Percentiles rank a stretch among this genome's conserved stretches.
phyloP scores from a whole-genome alignment of 768 basidiomycete genomes.

The Hypholoma sublateritium region DNA sequence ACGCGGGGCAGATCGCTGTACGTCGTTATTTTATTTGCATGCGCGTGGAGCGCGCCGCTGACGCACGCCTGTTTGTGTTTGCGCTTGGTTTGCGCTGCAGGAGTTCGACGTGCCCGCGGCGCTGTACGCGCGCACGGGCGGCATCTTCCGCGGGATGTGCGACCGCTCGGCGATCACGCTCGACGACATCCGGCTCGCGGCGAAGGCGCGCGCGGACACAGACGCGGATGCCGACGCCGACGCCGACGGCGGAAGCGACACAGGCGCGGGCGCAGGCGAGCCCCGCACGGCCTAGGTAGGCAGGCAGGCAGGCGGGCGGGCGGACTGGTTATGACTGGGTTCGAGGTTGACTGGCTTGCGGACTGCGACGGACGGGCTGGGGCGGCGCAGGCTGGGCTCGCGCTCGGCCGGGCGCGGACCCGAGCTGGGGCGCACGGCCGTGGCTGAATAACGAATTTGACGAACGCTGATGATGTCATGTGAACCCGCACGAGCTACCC shows the following conservation, averaged over 20 bases:
- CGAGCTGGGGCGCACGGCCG: too few species aligned
- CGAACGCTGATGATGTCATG: too few species aligned
- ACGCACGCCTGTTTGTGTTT: background rate
- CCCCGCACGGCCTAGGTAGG: too few species aligned
- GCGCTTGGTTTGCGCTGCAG: constrained; percentile 25
- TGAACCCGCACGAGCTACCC: too few species aligned
- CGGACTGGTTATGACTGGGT: too few species aligned
- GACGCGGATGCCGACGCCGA: background rate
- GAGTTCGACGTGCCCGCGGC: constrained; percentile 82
- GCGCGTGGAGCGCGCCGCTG: background rate
- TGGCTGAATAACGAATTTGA: too few species aligned
- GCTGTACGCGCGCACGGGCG: constrained; percentile 54
- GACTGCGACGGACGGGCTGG: too few species aligned
- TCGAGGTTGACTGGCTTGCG: too few species aligned
- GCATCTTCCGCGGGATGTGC: constrained; percentile 87
- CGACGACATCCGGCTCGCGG: constrained; percentile 59
- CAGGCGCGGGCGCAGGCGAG: too few species aligned
- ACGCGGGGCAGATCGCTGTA: constrained; percentile 74
- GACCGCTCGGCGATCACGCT: constrained; percentile 75
- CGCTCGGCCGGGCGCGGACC: too few species aligned
- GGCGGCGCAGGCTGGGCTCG: too few species aligned
- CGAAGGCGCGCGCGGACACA: constrained; percentile 22
- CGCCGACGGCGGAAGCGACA: background rate
- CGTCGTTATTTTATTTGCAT: constrained; percentile 25
- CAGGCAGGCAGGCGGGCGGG: too few species aligned